Conservation (phyloP, 129 eudicot genomes). For the Pseudognaphalium luteoalbum region DNA sequence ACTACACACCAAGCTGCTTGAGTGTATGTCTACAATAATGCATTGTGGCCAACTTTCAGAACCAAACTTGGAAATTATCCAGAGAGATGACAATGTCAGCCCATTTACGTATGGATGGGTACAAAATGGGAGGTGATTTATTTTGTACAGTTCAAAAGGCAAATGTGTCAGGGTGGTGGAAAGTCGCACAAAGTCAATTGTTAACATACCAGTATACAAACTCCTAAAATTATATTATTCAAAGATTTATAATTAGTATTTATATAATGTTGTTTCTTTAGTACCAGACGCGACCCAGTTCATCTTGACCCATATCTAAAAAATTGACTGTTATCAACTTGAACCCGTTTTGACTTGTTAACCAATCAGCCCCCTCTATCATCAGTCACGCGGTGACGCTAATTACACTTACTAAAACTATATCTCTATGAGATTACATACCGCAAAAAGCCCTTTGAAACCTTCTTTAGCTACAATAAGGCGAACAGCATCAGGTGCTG, state of each 20-base stretch:
- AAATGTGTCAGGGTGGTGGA: neutral
- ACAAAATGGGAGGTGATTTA: neutral
- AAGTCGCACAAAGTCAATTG: neutral
- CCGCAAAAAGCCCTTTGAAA: constrained; percentile 83
- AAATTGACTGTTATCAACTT: constrained; percentile 1
- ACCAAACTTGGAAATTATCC: neutral
- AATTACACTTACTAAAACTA: neutral
- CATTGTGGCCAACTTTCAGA: neutral
- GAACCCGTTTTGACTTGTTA: neutral
- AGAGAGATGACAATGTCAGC: neutral
- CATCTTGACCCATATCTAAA: neutral
- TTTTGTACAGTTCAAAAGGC: neutral
- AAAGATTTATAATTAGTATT: neutral
- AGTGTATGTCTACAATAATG: neutral
- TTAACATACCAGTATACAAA: neutral
- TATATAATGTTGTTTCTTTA: neutral
- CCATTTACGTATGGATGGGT: neutral
- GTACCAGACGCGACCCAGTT: neutral
- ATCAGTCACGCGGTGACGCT: neutral
- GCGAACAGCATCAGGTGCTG: constrained; percentile 82
- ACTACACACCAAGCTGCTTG: neutral
- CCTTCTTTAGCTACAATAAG: constrained; percentile 84
- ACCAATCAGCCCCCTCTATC: constrained; percentile 3
- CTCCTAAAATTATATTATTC: neutral
- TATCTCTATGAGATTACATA: constrained; percentile 35